Evolutionary conservation across 2,329 filamentous ascomycete species (phyloP).

Genomic region (Verticillium alfalfae): DNA sequence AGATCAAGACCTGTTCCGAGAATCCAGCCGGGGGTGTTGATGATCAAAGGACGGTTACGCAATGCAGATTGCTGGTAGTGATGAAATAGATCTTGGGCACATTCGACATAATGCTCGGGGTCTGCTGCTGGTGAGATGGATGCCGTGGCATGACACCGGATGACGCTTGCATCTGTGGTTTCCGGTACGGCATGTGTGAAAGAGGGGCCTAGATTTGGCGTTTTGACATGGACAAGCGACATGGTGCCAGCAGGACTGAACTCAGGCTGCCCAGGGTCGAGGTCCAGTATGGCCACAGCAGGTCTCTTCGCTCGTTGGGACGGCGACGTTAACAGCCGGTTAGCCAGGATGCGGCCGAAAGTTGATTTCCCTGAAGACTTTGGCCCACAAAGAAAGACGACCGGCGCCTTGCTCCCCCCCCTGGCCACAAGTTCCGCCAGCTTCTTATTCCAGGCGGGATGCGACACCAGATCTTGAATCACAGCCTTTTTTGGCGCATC

Average conservation of each 20-base stretch:
- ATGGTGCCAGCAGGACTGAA: conserved; percentile 65
- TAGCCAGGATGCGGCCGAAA: conserved; percentile 61
- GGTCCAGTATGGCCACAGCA: conserved; percentile 51
- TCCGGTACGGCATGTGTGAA: conserved; percentile 53
- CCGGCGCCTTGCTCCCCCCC: conserved; percentile 26
- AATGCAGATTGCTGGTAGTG: conserved; percentile 43
- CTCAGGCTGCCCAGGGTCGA: conserved; percentile 75
- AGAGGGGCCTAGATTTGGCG: conserved; percentile 59
- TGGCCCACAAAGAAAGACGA: conserved; percentile 60
- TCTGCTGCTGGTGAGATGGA: conserved; percentile 61
- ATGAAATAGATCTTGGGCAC: conserved; percentile 56
- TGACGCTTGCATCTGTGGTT: conserved; percentile 25
- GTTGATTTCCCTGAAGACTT: conserved; percentile 75
- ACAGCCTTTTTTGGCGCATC: conserved; percentile 43
- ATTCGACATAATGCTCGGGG: conserved; percentile 60
- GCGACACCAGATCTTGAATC: conserved; percentile 50
- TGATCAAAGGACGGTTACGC: conserved; percentile 50
- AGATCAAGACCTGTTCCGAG: conserved; percentile 65
- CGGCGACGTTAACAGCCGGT: conserved; percentile 53
- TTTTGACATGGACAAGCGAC: conserved; percentile 56
- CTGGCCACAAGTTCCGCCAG: conserved; percentile 38
- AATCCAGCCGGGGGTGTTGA: conserved; percentile 74
- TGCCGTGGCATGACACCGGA: conserved; percentile 63
- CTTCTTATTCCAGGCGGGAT: conserved; percentile 56
- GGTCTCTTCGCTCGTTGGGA: not conserved